Conservation (phyloP, 2,329 filamentous ascomycete species). For the Fusarium tjaetaba region DNA sequence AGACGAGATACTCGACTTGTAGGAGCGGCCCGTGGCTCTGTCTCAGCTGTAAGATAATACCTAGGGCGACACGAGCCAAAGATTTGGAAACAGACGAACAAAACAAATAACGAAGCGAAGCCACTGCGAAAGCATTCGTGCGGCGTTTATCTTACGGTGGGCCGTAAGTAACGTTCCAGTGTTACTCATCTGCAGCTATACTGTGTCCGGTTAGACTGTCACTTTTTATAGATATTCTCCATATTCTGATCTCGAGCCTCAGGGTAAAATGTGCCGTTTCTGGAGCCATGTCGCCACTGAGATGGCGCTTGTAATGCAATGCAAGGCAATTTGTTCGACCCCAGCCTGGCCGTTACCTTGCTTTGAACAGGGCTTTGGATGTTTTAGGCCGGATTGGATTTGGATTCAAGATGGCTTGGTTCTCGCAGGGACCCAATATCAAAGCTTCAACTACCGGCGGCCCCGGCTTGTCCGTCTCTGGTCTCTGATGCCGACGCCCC, state of each 20-base stretch:
- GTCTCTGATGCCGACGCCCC: constrained; percentile 5
- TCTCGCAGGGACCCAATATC: constrained; percentile 10
- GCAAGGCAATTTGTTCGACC: constrained; percentile 12
- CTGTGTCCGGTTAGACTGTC: constrained; percentile 14
- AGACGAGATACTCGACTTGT: constrained; percentile 1
- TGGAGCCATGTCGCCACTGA: constrained; percentile 24
- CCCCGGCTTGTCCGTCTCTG: constrained; percentile 31
- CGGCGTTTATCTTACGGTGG: constrained; percentile 30
- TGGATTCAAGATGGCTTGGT: constrained; percentile 15
- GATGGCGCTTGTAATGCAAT: constrained; percentile 33
- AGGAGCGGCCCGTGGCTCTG: constrained; percentile 21
- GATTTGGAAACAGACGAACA: constrained; percentile 20
- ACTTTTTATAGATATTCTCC: constrained; percentile 37
- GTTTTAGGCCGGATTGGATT: background rate
- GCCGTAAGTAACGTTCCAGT: constrained; percentile 39
- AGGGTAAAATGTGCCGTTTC: constrained; percentile 24
- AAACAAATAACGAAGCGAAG: constrained; percentile 13
- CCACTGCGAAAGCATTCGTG: constrained; percentile 22
- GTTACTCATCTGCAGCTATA: constrained; percentile 18
- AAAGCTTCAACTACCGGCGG: constrained; percentile 34
- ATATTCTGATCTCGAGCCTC: constrained; percentile 33
- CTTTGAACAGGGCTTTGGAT: background rate
- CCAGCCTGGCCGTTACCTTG: constrained; percentile 9
- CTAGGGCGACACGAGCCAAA: constrained; percentile 23
- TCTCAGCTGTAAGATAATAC: constrained; percentile 33